Evolutionary conservation across 1,284 basidiomycete species (phyloP), one percentile per base, ranked within the genome.

Genomic region (Ustilago lituana): DNA sequence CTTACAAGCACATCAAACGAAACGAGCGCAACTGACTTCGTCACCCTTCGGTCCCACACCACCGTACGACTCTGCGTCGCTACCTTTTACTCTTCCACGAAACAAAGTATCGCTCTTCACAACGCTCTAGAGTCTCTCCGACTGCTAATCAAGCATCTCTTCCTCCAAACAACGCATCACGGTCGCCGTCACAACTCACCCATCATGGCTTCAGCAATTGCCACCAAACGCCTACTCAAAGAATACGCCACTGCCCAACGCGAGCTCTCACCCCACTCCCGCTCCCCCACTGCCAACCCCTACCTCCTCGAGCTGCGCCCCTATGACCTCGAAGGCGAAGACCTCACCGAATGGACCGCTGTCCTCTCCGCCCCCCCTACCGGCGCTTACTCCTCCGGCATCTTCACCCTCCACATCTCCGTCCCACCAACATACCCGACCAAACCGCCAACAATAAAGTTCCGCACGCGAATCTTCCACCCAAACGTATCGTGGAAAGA

Each of bases 401-500:
- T 51, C 1, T 81, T 81, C 31, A 45, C 67, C 15, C 54, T 81
- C 4, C 33, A 53, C 0, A 78, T 81, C 38, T 36, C 26, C 8
- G 54, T 81, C 6, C 79, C 80, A 0, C 33, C 62, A 0, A 44
- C 51, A 1, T 81, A 81, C 50, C 80, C 80, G 0, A 76, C 70
- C n/a, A 77, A 77, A 43, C 79, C 80, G n/a, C 80, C 80, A 4
- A 26, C 24, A 9, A 77, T 81, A 47, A 59, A 53, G 22, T 81
- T 81, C 41, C 36, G 35, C 11, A 80, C 78, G 0, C 44, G 54
- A n/a, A 75, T 81, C 37, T 81, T 77, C 40, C 80, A 81, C 39
- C 80, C 80, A 1, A 81, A 81, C 36, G 72, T 81, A 2, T 26
- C 62, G 14, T 80, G 73, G 73, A 75, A 76, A 58, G 74, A 68